A percentile compares a stretch with the other conserved stretches of the same genome.
These are phyloP conservation scores for Daldinia sp. DNA, from an alignment of 2,329 filamentous ascomycete species.

Conservation along the genomic window DNA sequence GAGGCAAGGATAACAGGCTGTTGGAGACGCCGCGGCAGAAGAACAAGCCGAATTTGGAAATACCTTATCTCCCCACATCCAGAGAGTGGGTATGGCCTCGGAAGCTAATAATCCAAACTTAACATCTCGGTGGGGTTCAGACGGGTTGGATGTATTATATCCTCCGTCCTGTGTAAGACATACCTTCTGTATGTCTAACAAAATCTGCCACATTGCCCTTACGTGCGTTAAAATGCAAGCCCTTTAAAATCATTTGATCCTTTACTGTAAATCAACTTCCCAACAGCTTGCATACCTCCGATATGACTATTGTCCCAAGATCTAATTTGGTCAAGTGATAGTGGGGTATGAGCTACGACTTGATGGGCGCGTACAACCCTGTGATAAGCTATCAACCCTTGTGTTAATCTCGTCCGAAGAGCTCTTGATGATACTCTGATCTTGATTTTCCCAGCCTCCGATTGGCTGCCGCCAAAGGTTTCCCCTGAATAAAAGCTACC, in stretches of 20 bases:
- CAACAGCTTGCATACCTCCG: conserved; percentile 29
- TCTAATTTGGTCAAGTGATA: conserved; percentile 48
- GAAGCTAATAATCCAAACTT: conserved; percentile 29
- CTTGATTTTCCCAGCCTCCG: conserved; percentile 29
- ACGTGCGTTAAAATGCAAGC: conserved; percentile 24
- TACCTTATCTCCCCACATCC: conserved; percentile 47
- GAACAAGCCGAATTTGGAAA: conserved; percentile 45
- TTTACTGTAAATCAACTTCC: conserved; percentile 23
- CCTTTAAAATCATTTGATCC: conserved; percentile 35
- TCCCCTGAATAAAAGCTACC: conserved; percentile 46
- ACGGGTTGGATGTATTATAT: conserved; percentile 16
- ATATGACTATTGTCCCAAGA: conserved; percentile 47
- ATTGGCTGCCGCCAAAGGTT: conserved; percentile 43
- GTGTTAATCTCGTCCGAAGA: conserved; percentile 36
- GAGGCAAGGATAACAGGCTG: conserved; percentile 30
- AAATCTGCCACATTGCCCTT: conserved; percentile 32
- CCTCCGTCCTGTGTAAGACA: conserved; percentile 26
- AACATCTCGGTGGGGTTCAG: conserved; percentile 19
- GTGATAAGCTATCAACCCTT: conserved; percentile 41
- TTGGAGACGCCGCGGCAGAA: conserved; percentile 39
- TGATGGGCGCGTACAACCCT: conserved; percentile 48
- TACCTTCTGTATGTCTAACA: conserved; percentile 32
- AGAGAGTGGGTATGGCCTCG: conserved; percentile 23
- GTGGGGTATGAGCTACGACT: conserved; percentile 47
- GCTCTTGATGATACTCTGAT: conserved; percentile 35